Evolutionary conservation across 2,329 filamentous ascomycete species (phyloP), one percentile per base, ranked within the genome.

Genomic region (Beauveria caledonica): DNA sequence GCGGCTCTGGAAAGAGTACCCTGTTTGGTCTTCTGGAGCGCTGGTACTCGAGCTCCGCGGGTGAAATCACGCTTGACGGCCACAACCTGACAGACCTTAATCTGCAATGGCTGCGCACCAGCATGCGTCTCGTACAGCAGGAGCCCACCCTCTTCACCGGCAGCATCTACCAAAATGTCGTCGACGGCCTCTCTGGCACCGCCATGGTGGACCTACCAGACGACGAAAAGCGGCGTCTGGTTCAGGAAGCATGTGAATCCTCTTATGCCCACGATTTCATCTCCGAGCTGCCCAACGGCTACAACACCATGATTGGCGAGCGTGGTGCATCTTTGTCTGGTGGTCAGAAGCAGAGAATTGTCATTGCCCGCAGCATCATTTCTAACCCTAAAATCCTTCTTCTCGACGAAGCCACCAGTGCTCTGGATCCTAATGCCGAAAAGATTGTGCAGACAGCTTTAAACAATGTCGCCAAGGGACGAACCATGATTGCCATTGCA

Each of bases 331-430:
- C 84, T 50, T 73, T 89, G 0, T 87, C 83, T 5, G 86, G 86
- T 9, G 86, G 86, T 1, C 86, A 89, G 66, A 80, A 85, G 57
- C 86, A 89, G 66, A 79, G 86, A 5, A 77, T 89, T 27, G 82
- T 85, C 2, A 88, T 89, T 63, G 86, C 86, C 2, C 78, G 86
- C 21, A 85, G 81, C 62, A 86, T 89, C 63, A 77, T 89, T 48
- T 84, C 83, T 23, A 76, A 86, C 60, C 85, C 86, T 0, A 76
- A 76, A 3, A 83, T 89, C 48, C 73, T 89, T 0, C 80, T 89
- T 33, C 74, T 89, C 1, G 87, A 90, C 64, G 86, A 90, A 69
- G 86, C 86, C 1, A 89, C 87, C 0, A 86, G 81, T 52, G 84
- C 86, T 1, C 68, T 79, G 10, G 76, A 79, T 46, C 73, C 76